Base-by-base conservation (phyloP, 768 basidiomycete genomes). In the Tricholoma flavovirens region DNA sequence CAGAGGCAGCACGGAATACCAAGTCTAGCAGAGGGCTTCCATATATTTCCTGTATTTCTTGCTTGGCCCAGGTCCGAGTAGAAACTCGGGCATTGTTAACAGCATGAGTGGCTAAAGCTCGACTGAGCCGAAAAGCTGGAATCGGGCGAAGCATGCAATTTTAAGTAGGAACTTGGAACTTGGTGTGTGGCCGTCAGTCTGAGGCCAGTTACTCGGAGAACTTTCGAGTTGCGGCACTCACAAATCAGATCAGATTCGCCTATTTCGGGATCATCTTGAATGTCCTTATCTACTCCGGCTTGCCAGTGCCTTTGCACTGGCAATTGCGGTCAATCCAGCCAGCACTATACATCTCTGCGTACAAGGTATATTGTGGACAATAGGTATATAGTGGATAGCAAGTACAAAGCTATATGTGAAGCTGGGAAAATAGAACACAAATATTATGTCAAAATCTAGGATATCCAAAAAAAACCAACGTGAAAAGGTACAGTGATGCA, bases 1-100 rank as follows among this genome's bases (percentile, higher is more conserved):
- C 81, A 2, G 82, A 71, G 12, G 93, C 90, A 33, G 96, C 87
- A 51, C 84, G 83, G 71, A 89, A 98, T 58, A 96, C 86, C 53
- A 96, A 86, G 45, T 94, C 90, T 63, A 98, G 81, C 51, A 98
- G 71, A 6, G 96, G 91, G 4, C 78, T 77, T 69, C 97, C 84
- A 67, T 91, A 98, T 54, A 98, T 86, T 53, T 79, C 71, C 67
- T 93, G 86, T 55, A 98, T 88, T 71, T 97, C 92, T 26, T 79
- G 72, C 63, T 82, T 84, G 22, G 80, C 75, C 94, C 93, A 95
- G 59, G 86, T 76, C 61, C 82, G 79, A 40, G 85, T 77, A 42
- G 80, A 60, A 24, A 69, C 56, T 2, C 60, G 60, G 8, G 67
- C 53, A n/a, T 55, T 53, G 15, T 45, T 55, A 46, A 65, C 56